Conservation (phyloP, 2,329 filamentous ascomycete genomes). For the Plenodomus lindquistii region DNA sequence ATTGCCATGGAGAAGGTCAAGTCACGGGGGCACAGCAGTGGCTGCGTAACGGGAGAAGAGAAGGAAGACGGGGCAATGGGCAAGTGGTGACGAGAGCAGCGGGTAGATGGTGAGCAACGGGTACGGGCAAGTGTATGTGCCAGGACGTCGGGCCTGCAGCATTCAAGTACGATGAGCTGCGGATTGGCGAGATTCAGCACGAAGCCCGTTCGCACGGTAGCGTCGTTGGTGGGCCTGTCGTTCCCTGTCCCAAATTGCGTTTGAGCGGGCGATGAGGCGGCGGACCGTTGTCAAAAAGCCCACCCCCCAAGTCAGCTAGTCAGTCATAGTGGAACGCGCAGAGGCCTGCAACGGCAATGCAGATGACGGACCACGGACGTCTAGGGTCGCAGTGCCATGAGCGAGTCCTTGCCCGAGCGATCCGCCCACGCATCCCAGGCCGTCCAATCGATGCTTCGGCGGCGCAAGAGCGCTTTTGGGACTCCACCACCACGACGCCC, state of each 20-base stretch:
- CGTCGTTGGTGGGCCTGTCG: constrained; percentile 34
- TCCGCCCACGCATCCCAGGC: constrained; percentile 40
- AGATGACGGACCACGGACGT: constrained; percentile 39
- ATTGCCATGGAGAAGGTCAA: constrained; percentile 41
- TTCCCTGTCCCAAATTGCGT: constrained; percentile 43
- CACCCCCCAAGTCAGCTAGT: constrained; percentile 35
- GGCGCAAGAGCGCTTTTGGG: constrained; percentile 46
- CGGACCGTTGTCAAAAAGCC: constrained; percentile 45
- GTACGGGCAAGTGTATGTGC: constrained; percentile 36
- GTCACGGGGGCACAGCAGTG: constrained; percentile 39
- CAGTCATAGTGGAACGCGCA: constrained; percentile 30
- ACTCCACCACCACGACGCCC: constrained; percentile 29
- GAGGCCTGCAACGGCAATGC: constrained; percentile 48
- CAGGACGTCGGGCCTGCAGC: constrained; percentile 43
- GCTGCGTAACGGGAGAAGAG: constrained; percentile 33
- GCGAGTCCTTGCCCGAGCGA: constrained; percentile 43
- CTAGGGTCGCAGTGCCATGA: constrained; percentile 37
- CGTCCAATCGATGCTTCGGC: constrained; percentile 43
- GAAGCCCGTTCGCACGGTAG: constrained; percentile 38
- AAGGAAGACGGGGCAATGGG: constrained; percentile 12
- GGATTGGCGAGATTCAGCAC: constrained; percentile 43
- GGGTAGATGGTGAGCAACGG: constrained; percentile 24
- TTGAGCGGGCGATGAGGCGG: constrained; percentile 40
- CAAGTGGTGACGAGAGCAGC: constrained; percentile 28
- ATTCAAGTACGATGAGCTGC: constrained; percentile 42